Percentiles rank a stretch among this genome's conserved stretches.
These are phyloP conservation scores for Cladosporium sp. DNA, from an alignment of 2,329 filamentous ascomycete genomes.

Conservation along the genomic window DNA sequence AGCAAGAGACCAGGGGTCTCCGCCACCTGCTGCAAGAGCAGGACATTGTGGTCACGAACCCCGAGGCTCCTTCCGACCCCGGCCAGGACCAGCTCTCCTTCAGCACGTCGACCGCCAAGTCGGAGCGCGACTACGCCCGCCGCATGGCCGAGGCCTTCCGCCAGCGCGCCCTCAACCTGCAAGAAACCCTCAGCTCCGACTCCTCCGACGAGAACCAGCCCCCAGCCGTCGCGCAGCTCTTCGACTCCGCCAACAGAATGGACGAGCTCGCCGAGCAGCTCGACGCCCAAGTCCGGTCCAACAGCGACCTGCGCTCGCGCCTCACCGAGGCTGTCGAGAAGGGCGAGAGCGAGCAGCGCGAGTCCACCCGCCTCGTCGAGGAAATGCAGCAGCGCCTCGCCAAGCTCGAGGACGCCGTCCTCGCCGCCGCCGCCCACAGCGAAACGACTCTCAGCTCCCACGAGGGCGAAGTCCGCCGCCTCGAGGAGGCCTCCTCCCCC, in stretches of 20 bases:
- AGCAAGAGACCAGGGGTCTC: constrained; percentile 85
- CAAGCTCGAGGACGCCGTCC: constrained; percentile 73
- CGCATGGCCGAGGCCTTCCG: constrained; percentile 58
- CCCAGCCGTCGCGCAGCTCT: constrained; percentile 57
- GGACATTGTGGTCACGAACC: constrained; percentile 66
- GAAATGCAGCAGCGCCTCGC: constrained; percentile 76
- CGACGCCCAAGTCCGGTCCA: constrained; percentile 70
- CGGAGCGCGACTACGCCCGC: constrained; percentile 65
- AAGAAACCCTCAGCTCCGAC: constrained; percentile 58
- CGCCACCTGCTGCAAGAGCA: constrained; percentile 72
- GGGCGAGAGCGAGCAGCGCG: constrained; percentile 75
- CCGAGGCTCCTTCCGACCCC: constrained; percentile 15
- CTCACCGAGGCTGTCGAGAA: constrained; percentile 73
- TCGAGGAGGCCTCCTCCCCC: constrained; percentile 70
- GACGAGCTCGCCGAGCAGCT: constrained; percentile 76
- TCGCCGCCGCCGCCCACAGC: constrained; percentile 74
- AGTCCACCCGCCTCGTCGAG: constrained; percentile 75
- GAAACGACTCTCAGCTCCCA: constrained; percentile 78
- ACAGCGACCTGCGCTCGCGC: constrained; percentile 66
- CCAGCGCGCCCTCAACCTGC: constrained; percentile 54
- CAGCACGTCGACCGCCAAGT: constrained; percentile 63
- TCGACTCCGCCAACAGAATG: constrained; percentile 67
- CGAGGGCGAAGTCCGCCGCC: constrained; percentile 71
- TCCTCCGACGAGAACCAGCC: constrained; percentile 8
- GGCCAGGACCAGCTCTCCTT: constrained; percentile 41